Base-by-base conservation (phyloP, 177 flowering plant species). In the Tripterygium wilfordii region DNA sequence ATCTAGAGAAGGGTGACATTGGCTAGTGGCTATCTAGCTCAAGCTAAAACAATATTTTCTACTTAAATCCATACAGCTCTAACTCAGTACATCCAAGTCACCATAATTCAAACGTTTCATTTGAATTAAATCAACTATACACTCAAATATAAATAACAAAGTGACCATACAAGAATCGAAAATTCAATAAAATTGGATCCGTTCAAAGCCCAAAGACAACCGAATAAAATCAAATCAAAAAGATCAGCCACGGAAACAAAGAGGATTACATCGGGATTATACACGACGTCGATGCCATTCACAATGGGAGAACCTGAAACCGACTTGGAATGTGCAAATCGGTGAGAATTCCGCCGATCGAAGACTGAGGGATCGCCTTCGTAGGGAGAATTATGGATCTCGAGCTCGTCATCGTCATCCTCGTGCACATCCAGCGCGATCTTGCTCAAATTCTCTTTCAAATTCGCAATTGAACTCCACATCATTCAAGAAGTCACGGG, bases 391-490 rank as follows among this genome's bases (percentile, higher is more conserved):
- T 58, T 72, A 36, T 72, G 56, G 63, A 71, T 69, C 63, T 65
- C 73, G 30, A 75, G 62, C 67, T 71, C 72, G 13, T 71, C 83
- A 3, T 63, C 67, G 21, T 75, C 79, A 10, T 73, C 83, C 24
- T 74, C 84, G 48, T 88, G 91, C 19, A 92, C 96, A 30, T 84
- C 98, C 14, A 76, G 80, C 0, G 87, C 89, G 48, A 92, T 82
- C 72, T 80, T 88, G 47, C 79, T 72, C 43, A 92, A 65, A 60
- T 77, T 92, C 50, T 88, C 96, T 54, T 86, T 92, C 66, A 79
- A 64, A 72, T 77, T 83, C 5, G 87, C 94, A 3, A 91, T 74
- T 27, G 94, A 59, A 53, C 60, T 75, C 92, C 88, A 73, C 98
- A 92, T 76, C 51, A 13, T 58, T 50, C 62, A 36, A 40, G 15